phyloP scores from a whole-genome alignment of 1,284 basidiomycete species.

The Irpex rosettiformis region DNA sequence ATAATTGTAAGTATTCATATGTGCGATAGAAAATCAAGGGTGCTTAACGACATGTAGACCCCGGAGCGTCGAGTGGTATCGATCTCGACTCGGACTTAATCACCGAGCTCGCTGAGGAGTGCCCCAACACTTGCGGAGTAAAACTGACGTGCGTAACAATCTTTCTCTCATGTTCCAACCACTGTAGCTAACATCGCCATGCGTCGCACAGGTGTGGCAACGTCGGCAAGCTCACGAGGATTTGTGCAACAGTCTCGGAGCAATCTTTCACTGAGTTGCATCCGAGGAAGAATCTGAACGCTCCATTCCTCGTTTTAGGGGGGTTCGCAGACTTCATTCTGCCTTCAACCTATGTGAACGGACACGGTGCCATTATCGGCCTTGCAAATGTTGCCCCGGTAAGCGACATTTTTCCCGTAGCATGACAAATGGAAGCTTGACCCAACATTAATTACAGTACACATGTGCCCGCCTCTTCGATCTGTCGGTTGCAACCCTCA shows the following conservation, averaged over 20 bases:
- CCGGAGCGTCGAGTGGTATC: constrained; percentile 76
- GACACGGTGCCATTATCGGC: constrained; percentile 80
- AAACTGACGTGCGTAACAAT: constrained; percentile 71
- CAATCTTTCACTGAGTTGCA: constrained; percentile 50
- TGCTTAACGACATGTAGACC: constrained; percentile 43
- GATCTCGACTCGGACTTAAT: constrained; percentile 84
- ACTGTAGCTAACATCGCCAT: neutral
- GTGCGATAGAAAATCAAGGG: neutral
- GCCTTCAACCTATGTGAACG: constrained; percentile 65
- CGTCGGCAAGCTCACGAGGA: constrained; percentile 83
- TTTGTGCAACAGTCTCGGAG: constrained; percentile 63
- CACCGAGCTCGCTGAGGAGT: constrained; percentile 68
- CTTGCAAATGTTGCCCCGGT: constrained; percentile 79
- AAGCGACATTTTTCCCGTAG: constrained; percentile 24
- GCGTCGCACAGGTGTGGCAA: constrained; percentile 65
- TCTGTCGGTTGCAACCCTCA: constrained; percentile 51
- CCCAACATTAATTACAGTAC: constrained; percentile 35
- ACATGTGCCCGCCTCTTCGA: constrained; percentile 63
- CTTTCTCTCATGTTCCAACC: too few relatives aligned
- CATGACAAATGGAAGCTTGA: neutral
- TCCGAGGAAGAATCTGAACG: constrained; percentile 60
- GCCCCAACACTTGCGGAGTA: constrained; percentile 73
- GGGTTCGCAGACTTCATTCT: constrained; percentile 79
- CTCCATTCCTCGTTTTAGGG: constrained; percentile 61
- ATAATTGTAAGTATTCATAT: constrained; percentile 67